These are phyloP conservation scores for Dorcoceras hygrometricum DNA, from an alignment of 257 asterid genomes.

Conservation along the genomic window DNA sequence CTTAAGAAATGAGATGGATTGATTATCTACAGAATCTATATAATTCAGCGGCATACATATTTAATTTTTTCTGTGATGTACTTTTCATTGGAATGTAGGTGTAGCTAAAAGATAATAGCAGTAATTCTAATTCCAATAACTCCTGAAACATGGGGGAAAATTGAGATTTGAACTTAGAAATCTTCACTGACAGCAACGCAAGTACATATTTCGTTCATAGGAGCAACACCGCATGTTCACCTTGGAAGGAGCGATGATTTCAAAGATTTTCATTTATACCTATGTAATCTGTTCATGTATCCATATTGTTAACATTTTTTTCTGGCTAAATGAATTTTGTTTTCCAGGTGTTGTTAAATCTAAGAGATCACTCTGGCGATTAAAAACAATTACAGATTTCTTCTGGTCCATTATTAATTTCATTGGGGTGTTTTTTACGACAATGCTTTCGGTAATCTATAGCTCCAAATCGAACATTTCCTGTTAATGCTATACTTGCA, in stretches of 20 bases:
- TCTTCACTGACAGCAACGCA: neutral
- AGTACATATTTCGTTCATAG: neutral
- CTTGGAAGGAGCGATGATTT: neutral
- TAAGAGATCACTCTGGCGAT: conserved; percentile 81
- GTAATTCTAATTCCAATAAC: neutral
- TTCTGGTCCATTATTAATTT: conserved; percentile 73
- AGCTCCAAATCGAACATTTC: neutral
- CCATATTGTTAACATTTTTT: neutral
- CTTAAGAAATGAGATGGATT: neutral
- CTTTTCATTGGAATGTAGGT: conserved; percentile 1
- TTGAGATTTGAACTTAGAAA: neutral
- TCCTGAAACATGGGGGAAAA: neutral
- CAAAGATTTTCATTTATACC: conserved; percentile 1
- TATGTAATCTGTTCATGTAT: neutral
- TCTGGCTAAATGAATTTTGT: conserved; percentile 16
- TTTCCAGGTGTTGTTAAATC: conserved; percentile 77
- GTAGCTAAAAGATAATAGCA: neutral
- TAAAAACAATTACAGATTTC: conserved; percentile 74
- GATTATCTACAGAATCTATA: no score
- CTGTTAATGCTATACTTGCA: neutral
- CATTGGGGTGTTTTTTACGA: conserved; percentile 63
- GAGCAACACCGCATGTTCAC: neutral
- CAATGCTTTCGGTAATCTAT: conserved; percentile 85
- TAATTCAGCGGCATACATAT: neutral
- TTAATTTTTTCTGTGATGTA: neutral